These are phyloP conservation scores for Klebsormidium nitens DNA, from an alignment of 139 green algal genomes.

Conservation along the genomic window DNA sequence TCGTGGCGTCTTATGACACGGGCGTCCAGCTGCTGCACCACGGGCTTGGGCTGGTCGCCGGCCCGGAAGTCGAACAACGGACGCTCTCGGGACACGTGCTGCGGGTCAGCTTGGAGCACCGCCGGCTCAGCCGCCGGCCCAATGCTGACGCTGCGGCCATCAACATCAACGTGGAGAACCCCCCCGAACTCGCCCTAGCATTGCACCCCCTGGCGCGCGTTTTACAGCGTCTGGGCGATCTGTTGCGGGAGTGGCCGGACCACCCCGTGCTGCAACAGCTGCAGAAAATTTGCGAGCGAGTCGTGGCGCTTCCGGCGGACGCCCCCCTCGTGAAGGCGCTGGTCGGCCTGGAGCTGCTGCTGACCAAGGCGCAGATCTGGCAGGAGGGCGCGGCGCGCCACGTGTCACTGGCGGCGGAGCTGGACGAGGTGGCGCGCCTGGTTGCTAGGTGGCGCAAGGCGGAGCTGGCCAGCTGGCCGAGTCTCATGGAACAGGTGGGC, in stretches of 20 bases:
- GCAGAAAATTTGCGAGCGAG: constrained; percentile 62
- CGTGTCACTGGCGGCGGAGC: constrained; percentile 62
- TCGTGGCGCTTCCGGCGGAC: constrained; percentile 50
- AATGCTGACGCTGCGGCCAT: no score
- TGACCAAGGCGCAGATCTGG: constrained; percentile 78
- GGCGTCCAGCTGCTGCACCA: no score
- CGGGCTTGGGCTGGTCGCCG: no score
- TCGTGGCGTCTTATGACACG: no score
- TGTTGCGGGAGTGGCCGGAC: constrained; percentile 90
- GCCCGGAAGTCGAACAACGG: no score
- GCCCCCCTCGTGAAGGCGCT: constrained; percentile 71
- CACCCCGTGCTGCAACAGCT: constrained; percentile 85
- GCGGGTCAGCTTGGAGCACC: constrained; percentile 42
- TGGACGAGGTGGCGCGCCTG: constrained; percentile 14
- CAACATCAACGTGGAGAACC: constrained; percentile 8
- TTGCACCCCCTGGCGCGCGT: constrained; percentile 55
- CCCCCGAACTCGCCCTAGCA: constrained; percentile 71
- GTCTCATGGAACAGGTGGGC: constrained; percentile 56
- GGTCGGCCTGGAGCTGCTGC: constrained; percentile 90
- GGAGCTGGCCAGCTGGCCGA: constrained; percentile 81
- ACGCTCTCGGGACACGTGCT: constrained; percentile 54
- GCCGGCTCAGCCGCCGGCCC: background rate
- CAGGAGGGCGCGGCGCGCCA: constrained; percentile 85
- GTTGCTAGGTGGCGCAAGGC: constrained; percentile 75
- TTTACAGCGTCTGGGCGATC: constrained; percentile 48